Conservation (phyloP, 73 alveolate species). For the Breviolum minutum region DNA sequence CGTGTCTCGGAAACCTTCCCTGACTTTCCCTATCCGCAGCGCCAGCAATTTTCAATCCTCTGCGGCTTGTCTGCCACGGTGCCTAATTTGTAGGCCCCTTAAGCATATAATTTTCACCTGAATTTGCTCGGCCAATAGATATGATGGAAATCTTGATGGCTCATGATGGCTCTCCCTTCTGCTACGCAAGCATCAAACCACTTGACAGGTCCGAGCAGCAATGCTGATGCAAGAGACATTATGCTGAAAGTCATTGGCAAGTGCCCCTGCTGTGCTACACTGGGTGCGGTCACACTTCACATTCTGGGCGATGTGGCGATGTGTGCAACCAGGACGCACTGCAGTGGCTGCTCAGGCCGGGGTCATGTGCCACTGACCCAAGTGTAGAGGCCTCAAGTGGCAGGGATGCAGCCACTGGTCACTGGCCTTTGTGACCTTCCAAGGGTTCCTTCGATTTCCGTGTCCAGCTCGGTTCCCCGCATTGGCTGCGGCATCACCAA, state of each 20-base stretch:
- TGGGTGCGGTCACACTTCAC: neutral
- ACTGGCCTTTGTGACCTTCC: too few relatives aligned
- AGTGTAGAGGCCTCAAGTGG: neutral
- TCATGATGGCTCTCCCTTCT: neutral
- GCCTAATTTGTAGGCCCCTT: neutral
- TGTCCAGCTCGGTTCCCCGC: neutral
- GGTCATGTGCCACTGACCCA: slow-evolving; percentile 33
- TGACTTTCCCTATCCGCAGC: neutral
- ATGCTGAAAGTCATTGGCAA: slow-evolving; percentile 3
- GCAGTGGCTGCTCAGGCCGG: neutral
- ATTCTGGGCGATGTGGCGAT: too few relatives aligned
- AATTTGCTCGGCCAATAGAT: neutral
- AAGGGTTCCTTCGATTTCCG: too few relatives aligned
- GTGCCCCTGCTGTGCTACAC: neutral
- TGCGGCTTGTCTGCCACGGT: neutral
- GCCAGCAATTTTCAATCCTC: neutral
- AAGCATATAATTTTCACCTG: neutral
- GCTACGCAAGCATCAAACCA: too few relatives aligned
- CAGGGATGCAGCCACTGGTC: neutral
- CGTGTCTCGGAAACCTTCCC: neutral
- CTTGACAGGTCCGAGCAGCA: neutral
- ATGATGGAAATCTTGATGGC: neutral
- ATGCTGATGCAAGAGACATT: neutral
- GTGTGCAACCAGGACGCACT: neutral
- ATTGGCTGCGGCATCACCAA: slow-evolving; percentile 5